Base-by-base conservation (phyloP, 495 filamentous ascomycete genomes). In the Poronia punctata region DNA sequence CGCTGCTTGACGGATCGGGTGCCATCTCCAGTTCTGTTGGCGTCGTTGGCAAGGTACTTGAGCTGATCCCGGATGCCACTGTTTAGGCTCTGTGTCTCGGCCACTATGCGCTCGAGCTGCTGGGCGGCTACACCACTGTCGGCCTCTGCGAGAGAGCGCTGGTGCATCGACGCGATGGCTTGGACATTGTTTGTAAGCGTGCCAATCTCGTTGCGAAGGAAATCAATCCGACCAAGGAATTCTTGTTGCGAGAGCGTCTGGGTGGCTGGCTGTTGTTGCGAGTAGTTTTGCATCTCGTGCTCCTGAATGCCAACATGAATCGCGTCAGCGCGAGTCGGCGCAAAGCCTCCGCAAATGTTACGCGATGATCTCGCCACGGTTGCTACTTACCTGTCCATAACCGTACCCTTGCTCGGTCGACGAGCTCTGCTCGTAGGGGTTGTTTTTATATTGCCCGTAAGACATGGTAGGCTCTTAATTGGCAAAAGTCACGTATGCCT, bases 41-140 rank as follows among this genome's bases (percentile, higher is more conserved):
- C 68, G 57, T 87, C 83, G 17, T 50, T 58, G 54, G 83, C 82
- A 17, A 87, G 66, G 32, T 61, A 69, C 51, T 80, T 79, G 65
- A 87, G 80, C 55, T 81, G 72, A 56, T 80, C 74, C 36, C 77
- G 70, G 61, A 87, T 81, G 16, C 70, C 64, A 11, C 69, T 75
- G 62, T 82, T 84, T 52, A 76, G 68, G 24, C 74, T 60, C 55
- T 83, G 79, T 2, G 82, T 83, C 31, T 82, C 68, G 22, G 80
- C 66, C 45, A 82, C 67, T 12, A 79, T 55, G 43, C 71, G 60
- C 52, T 86, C 77, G 20, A 84, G 63, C 50, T 74, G 67, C 30
- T 55, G 49, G 12, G 52, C 20, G 6, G 25, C 60, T 16, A 70
- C 69, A 2, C 58, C 48, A 35, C 57, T 55, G 54, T 82, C 78